Percentiles rank a stretch among this genome's conserved stretches.
Conservation (phyloP, 352 stramenopile genomes). For the Globisporangium acanthophoron region DNA sequence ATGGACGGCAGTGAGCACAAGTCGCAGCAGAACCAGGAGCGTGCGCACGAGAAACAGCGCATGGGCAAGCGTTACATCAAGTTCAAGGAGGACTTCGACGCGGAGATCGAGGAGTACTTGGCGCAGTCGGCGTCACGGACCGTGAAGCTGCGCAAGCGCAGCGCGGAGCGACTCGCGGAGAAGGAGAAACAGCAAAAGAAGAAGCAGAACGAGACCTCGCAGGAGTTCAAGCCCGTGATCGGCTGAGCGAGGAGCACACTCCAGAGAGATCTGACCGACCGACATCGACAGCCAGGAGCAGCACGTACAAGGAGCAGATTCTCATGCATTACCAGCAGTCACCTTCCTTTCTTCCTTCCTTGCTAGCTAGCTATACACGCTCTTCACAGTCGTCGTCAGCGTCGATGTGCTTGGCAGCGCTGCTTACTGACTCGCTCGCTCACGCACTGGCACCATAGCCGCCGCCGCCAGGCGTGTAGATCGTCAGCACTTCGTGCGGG, state of each 20-base stretch:
- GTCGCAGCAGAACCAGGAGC: conserved; percentile 14
- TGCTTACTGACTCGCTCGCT: not conserved
- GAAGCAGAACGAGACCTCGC: not conserved
- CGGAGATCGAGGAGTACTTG: conserved; percentile 60
- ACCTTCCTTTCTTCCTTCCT: too few relatives aligned
- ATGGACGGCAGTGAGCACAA: conserved; percentile 19
- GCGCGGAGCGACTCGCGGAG: conserved; percentile 6
- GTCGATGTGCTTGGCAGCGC: not conserved
- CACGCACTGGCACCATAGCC: conserved; percentile 73
- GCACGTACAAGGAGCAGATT: too few relatives aligned
- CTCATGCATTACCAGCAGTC: too few relatives aligned
- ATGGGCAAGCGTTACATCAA: conserved; percentile 39
- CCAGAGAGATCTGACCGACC: too few relatives aligned
- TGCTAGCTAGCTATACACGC: not conserved
- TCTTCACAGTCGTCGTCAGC: not conserved
- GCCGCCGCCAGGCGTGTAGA: conserved; percentile 95
- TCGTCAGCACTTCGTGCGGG: conserved; percentile 91
- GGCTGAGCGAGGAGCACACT: not conserved
- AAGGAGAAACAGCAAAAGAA: conserved; percentile 3
- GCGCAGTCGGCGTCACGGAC: conserved; percentile 17
- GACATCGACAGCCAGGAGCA: too few relatives aligned
- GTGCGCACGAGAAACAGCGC: conserved; percentile 23
- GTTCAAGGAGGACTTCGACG: conserved; percentile 52
- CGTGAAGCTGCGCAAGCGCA: conserved; percentile 16
- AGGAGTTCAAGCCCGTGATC: conserved; percentile 13